Base-by-base conservation (phyloP, 768 basidiomycete species). In the Suillus fuscotomentosus region DNA sequence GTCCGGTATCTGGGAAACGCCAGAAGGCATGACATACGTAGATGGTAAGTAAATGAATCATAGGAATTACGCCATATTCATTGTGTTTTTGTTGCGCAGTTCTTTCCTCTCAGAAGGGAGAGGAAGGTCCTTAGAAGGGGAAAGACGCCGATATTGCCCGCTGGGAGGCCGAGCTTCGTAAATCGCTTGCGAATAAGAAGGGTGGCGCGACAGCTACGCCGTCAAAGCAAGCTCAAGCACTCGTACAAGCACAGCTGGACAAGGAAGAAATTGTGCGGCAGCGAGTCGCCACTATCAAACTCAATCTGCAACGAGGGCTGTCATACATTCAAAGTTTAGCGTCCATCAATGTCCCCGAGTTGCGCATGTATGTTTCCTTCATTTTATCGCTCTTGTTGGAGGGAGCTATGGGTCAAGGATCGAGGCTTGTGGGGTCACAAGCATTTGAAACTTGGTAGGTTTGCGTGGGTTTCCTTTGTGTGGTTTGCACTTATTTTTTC, bases 101-200 rank as follows among this genome's bases (percentile, higher is more conserved):
- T 3, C 78, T 95, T 15, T 80, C 87, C 11, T 77, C 82, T 2
- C 85, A 84, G 63, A 90, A 90, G 70, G 73, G 74, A 13, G 81
- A 80, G 1, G 81, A 83, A 5, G 79, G 71, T 55, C 76, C 77
- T 4, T 83, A 77, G 67, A 97, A 96, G 73, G 92, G 94, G 15
- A 98, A 97, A 69, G 91, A 89, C 64, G 87, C 91, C 6, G 94
- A 93, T 42, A 91, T 97, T 15, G 90, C 93, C 20, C 90, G 93
- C 71, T 99, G 97, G 97, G 97, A 99, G 66, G 90, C 89, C 34
- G 96, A 99, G 65, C 80, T 97, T n/a, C 86, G 95, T 11, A 89
- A 92, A 68, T 87, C 89, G 0, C 80, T 98, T 1, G 92, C 92
- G 7, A 85, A 78, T 62, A 98, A 98, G 80, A 94, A 92, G 73